Evolutionary conservation across 2,329 filamentous ascomycete genomes (phyloP).

Genomic region (Colletotrichum trifolii): DNA sequence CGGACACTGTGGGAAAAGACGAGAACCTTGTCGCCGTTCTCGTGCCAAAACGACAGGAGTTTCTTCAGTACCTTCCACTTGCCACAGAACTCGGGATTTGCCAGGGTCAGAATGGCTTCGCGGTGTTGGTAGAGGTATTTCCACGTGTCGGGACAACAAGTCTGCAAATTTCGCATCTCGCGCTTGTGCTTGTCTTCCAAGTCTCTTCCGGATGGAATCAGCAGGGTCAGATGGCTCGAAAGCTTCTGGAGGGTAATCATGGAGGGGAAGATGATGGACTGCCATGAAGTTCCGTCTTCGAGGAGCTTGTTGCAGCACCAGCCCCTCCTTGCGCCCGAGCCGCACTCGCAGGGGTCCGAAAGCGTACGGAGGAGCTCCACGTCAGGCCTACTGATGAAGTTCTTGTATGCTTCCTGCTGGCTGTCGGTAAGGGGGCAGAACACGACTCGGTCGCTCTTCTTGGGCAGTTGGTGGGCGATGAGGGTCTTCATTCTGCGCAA

Average conservation of each 20-base stretch:
- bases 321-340: constrained; percentile 76
- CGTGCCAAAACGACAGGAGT: constrained; percentile 89
- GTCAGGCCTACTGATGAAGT: constrained; percentile 78
- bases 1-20: constrained; percentile 95
- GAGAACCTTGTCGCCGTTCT: constrained; percentile 91
- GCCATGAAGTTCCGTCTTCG: constrained; percentile 74
- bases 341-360: constrained; percentile 76
- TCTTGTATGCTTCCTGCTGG: constrained; percentile 85
- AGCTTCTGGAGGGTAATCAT: constrained; percentile 88
- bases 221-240: constrained; percentile 89
- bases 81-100: constrained; percentile 91
- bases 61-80: constrained; percentile 96
- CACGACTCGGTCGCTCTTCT: constrained; percentile 93
- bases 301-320: constrained; percentile 80
- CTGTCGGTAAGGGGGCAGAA: constrained; percentile 91
- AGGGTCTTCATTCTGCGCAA: constrained; percentile 91
- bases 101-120: constrained; percentile 82
- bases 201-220: constrained; percentile 75
- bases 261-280: constrained; percentile 83
- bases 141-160: constrained; percentile 81
- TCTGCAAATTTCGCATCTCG: constrained; percentile 78
- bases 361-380: constrained; percentile 76
- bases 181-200: constrained; percentile 78
- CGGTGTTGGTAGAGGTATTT: constrained; percentile 77
- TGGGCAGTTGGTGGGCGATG: constrained; percentile 91